Percentiles rank a stretch among this genome's conserved stretches.
phyloP scores from a whole-genome alignment of 75 land plant genomes.

The Pinus taeda region DNA sequence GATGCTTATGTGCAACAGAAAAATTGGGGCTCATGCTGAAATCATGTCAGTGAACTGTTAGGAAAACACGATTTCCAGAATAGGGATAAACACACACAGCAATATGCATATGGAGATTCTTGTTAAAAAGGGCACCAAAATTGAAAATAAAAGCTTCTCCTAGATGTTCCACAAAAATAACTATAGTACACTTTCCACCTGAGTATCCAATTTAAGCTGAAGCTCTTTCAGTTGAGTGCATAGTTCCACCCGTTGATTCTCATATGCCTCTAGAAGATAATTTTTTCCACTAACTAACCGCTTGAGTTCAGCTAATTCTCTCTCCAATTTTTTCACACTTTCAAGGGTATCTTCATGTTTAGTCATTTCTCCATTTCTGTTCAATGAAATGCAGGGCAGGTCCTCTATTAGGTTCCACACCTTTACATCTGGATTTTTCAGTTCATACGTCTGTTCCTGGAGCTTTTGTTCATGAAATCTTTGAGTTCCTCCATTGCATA shows the following conservation, averaged over 20 bases:
- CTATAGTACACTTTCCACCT: slow-evolving; percentile 52
- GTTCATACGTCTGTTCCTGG: slow-evolving; percentile 2
- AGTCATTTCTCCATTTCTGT: slow-evolving; percentile 15
- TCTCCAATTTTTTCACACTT: slow-evolving; percentile 45
- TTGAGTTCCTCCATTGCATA: neutral
- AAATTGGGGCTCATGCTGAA: too few species aligned
- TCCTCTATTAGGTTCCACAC: slow-evolving; percentile 14
- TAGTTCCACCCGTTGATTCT: slow-evolving; percentile 54
- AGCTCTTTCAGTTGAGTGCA: slow-evolving; percentile 49
- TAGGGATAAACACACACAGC: too few species aligned
- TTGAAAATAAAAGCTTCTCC: too few species aligned
- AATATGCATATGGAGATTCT: too few species aligned
- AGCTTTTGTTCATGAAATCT: slow-evolving; percentile 12
- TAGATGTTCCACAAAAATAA: too few species aligned
- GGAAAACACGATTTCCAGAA: too few species aligned
- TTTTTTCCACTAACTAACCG: slow-evolving; percentile 59
- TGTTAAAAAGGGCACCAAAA: too few species aligned
- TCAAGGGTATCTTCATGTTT: slow-evolving; percentile 15
- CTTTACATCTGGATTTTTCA: slow-evolving; percentile 13
- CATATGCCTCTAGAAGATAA: slow-evolving; percentile 58
- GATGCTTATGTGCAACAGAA: too few species aligned
- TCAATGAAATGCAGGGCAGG: slow-evolving; percentile 6
- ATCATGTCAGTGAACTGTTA: too few species aligned
- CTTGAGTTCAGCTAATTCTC: slow-evolving; percentile 51
- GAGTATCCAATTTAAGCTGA: slow-evolving; percentile 53